Percentiles rank a stretch among this genome's conserved stretches.
These are phyloP conservation scores for Cryptococcus wingfieldii DNA, from an alignment of 1,284 basidiomycete genomes.

Conservation along the genomic window DNA sequence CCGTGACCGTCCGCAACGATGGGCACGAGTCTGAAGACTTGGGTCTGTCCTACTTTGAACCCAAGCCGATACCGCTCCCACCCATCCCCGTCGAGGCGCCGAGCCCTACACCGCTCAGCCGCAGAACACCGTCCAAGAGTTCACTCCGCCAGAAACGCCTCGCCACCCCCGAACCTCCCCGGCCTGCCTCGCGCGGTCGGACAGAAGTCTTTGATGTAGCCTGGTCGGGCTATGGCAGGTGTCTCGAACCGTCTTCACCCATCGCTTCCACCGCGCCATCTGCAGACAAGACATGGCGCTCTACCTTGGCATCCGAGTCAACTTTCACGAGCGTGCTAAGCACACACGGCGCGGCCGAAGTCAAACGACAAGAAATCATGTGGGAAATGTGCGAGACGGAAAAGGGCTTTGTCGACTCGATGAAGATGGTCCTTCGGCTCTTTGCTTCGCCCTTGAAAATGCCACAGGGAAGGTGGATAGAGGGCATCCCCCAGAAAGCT, in stretches of 20 bases:
- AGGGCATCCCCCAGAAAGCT: conserved; percentile 65
- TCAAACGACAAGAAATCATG: conserved; percentile 64
- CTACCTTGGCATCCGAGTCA: conserved; percentile 21
- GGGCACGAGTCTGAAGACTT: not conserved
- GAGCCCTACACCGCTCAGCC: no score
- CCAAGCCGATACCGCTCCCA: no score
- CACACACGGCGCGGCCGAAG: conserved; percentile 53
- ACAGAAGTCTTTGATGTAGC: conserved; percentile 37
- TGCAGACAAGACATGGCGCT: conserved; percentile 27
- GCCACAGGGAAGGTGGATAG: conserved; percentile 67
- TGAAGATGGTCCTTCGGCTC: conserved; percentile 61
- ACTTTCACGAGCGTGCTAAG: conserved; percentile 19
- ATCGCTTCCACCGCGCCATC: conserved; percentile 13
- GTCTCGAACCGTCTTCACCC: conserved; percentile 22
- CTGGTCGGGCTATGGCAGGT: conserved; percentile 37
- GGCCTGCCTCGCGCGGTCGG: conserved; percentile 21
- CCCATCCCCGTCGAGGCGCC: no score
- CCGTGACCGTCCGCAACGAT: conserved; percentile 1
- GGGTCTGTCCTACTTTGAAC: no score
- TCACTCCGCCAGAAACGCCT: no score
- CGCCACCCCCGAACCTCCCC: conserved; percentile 26
- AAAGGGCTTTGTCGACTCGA: conserved; percentile 60
- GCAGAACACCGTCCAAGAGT: no score
- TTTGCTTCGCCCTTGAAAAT: conserved; percentile 70
- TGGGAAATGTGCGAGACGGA: conserved; percentile 67